These are phyloP conservation scores for Botrytis sinoallii DNA, from an alignment of 2,329 filamentous ascomycete species.

Conservation along the genomic window DNA sequence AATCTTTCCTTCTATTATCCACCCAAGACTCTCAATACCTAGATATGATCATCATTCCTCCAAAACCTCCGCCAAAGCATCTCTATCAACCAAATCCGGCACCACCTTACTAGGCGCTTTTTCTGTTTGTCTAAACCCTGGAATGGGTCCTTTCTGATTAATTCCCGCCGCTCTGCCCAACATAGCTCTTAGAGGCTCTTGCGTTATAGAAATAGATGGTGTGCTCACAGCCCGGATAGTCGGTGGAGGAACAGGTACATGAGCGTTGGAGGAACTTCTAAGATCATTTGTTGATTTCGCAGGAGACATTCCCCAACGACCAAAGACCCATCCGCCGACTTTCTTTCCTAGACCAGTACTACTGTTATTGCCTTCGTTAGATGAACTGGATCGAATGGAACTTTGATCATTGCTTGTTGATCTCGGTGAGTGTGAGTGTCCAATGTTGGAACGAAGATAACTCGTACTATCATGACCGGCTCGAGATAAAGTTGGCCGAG, in stretches of 20 bases:
- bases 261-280: conserved; percentile 15
- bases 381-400: conserved; percentile 37
- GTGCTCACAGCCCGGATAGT: conserved; percentile 35
- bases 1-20: no score
- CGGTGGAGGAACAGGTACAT: neutral
- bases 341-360: conserved; percentile 46
- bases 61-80: conserved; percentile 34
- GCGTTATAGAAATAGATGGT: conserved; percentile 32
- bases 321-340: conserved; percentile 63
- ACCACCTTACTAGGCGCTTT: conserved; percentile 35
- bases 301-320: conserved; percentile 58
- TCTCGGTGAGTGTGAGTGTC: conserved; percentile 34
- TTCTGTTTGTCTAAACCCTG: conserved; percentile 58
- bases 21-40: neutral
- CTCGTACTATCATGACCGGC: conserved; percentile 48
- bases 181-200: conserved; percentile 44
- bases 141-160: conserved; percentile 73
- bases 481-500: conserved; percentile 53
- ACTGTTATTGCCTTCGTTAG: neutral
- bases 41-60: conserved; percentile 21
- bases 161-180: conserved; percentile 63
- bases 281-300: conserved; percentile 36
- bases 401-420: conserved; percentile 34
- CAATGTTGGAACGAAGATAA: conserved; percentile 56
- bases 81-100: conserved; percentile 33